Conservation (phyloP, 352 stramenopile species). For the Globisporangium abappressorium region DNA sequence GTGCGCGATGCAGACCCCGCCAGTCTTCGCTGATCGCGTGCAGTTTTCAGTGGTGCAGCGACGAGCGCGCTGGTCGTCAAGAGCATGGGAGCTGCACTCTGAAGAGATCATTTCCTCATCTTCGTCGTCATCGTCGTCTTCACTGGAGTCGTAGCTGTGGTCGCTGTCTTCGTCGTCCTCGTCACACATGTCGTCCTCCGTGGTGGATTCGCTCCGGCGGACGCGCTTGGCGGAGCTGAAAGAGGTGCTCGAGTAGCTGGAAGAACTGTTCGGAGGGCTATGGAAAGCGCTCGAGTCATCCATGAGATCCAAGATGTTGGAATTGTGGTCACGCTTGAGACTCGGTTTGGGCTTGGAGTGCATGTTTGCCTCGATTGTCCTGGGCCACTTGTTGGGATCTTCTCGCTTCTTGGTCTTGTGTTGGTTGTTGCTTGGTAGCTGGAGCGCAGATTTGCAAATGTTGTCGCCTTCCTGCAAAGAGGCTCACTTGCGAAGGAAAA, state of each 20-base stretch:
- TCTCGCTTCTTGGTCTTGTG: neutral
- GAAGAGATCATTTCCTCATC: constrained; percentile 3
- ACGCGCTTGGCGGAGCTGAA: constrained; percentile 7
- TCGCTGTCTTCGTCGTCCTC: constrained; percentile 16
- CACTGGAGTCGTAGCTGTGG: constrained; percentile 7
- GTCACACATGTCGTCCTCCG: constrained; percentile 12
- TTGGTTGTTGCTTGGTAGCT: constrained; percentile 1
- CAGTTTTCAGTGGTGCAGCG: constrained; percentile 1
- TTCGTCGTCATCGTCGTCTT: constrained; percentile 11
- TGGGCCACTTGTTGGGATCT: neutral
- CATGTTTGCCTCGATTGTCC: neutral
- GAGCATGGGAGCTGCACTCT: neutral
- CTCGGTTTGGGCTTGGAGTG: neutral
- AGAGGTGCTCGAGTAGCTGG: neutral
- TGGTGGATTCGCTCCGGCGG: constrained; percentile 8
- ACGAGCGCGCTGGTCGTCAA: neutral
- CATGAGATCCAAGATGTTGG: constrained; percentile 1
- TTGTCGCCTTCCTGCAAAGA: constrained; percentile 8
- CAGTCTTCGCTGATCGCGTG: constrained; percentile 1
- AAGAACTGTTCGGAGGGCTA: neutral
- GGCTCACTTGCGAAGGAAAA: neutral
- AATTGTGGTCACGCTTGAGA: neutral
- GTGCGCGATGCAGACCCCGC: neutral
- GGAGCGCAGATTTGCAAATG: constrained; percentile 9
- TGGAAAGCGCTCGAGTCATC: neutral